Percentiles rank a stretch among this genome's conserved stretches.
Conservation (phyloP, 768 basidiomycete genomes). For the Artomyces pyxidatus region DNA sequence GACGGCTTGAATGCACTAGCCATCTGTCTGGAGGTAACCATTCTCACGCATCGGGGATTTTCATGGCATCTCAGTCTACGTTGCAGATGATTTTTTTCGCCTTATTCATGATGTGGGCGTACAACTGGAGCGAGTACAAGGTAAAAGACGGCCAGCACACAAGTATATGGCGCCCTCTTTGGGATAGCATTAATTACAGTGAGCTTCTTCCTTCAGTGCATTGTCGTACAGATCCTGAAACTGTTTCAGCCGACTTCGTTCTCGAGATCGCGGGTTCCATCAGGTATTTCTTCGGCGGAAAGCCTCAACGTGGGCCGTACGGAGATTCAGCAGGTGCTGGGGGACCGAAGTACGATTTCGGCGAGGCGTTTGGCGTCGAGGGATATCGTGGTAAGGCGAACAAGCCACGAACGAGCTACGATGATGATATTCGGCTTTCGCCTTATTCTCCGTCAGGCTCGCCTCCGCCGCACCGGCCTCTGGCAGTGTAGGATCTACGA, state of each 20-base stretch:
- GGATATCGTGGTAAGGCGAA: not conserved
- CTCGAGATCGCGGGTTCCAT: conserved; percentile 58
- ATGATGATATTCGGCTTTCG: conserved; percentile 7
- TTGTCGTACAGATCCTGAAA: conserved; percentile 6
- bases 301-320: too few relatives aligned
- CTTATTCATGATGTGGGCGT: conserved; percentile 76
- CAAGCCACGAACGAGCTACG: conserved; percentile 3
- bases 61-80: conserved; percentile 1
- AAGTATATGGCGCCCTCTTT: conserved; percentile 59
- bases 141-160: conserved; percentile 36
- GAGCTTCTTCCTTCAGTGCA: conserved; percentile 14
- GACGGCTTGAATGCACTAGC: conserved; percentile 78
- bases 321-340: too few relatives aligned
- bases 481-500: too few relatives aligned
- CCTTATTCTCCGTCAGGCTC: not conserved
- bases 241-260: conserved; percentile 48
- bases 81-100: conserved; percentile 79
- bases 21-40: conserved; percentile 75
- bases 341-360: too few relatives aligned
- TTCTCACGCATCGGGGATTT: conserved; percentile 3
- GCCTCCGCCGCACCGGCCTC: too few relatives aligned
- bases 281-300: conserved; percentile 49
- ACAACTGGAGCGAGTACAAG: conserved; percentile 59
- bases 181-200: conserved; percentile 54
- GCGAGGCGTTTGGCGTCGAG: conserved; percentile 10